Base-by-base conservation (phyloP, 305 asterid species). In the Andrographis paniculata region DNA sequence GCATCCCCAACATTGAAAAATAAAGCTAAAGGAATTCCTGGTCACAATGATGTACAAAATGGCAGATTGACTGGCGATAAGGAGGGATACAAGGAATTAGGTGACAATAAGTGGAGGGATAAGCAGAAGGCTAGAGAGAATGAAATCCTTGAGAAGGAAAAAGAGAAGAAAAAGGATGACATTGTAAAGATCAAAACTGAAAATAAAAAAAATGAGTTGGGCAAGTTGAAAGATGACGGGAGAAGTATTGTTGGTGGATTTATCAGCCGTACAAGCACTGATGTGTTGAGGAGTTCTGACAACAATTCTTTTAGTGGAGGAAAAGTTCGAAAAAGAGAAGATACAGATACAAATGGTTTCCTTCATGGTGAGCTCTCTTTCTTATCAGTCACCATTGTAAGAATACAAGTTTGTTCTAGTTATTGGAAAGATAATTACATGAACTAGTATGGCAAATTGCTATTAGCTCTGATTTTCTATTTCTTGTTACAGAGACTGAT, bases 401-500 rank as follows among this genome's bases (percentile, higher is more conserved):
- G 3, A 3, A 28, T 2, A 6, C 7, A 28, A 14, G 43, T 38
- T 38, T 13, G 14, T 5, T 0, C 8, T 14, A 14, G 42, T 37
- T 5, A 38, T n/a, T n/a, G n/a, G n/a, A n/a, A n/a, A n/a, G n/a
- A n/a, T n/a, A n/a, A n/a, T n/a, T n/a, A n/a, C n/a, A n/a, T n/a
- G n/a, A n/a, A n/a, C n/a, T n/a, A n/a, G n/a, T n/a, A n/a, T n/a
- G 9, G n/a, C n/a, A n/a, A n/a, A n/a, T n/a, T n/a, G n/a, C n/a
- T n/a, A n/a, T n/a, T n/a, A n/a, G n/a, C n/a, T n/a, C n/a, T n/a
- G n/a, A n/a, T n/a, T n/a, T n/a, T n/a, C n/a, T 55, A 49, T 67
- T 63, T 37, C 78, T 70, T 59, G 47, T 68, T 58, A 45, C 87
- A 83, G 94, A 79, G 66, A 52, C 60, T 52, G 85, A 84, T 65